These are phyloP conservation scores for Colletotrichum euphorbiae DNA, from an alignment of 2,329 filamentous ascomycete genomes.

Conservation along the genomic window DNA sequence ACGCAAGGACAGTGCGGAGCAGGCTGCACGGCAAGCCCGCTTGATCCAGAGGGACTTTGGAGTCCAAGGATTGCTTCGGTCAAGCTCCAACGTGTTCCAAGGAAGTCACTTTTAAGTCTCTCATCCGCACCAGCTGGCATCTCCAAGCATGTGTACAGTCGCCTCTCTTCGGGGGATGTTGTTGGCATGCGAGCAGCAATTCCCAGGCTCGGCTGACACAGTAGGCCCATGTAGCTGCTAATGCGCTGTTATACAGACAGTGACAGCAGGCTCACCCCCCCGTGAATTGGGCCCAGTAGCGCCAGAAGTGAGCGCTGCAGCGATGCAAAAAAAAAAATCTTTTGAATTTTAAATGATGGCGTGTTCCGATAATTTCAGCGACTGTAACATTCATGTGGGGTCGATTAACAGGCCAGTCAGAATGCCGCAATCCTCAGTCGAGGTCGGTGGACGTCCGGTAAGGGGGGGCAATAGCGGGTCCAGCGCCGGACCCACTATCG, in stretches of 20 bases:
- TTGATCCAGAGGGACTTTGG: not conserved
- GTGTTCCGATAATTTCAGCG: constrained; percentile 37
- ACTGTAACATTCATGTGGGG: constrained; percentile 29
- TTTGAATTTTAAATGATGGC: constrained; percentile 22
- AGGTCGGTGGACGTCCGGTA: constrained; percentile 28
- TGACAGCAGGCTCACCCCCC: not conserved
- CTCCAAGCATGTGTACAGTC: no score
- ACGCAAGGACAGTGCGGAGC: constrained; percentile 23
- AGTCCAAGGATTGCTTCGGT: not conserved
- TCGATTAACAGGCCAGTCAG: not conserved
- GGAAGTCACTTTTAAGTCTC: constrained; percentile 6
- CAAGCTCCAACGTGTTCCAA: not conserved
- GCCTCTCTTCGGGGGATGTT: no score
- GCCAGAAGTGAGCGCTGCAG: constrained; percentile 22
- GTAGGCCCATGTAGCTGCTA: not conserved
- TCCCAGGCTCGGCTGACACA: constrained; percentile 8
- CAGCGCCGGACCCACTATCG: constrained; percentile 20
- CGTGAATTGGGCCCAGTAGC: constrained; percentile 15
- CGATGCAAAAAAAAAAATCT: not conserved
- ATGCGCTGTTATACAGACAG: constrained; percentile 10
- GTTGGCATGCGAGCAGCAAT: not conserved
- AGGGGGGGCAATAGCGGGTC: not conserved
- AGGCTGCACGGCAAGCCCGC: constrained; percentile 6
- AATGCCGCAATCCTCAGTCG: not conserved
- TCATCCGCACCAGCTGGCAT: constrained; percentile 3